Conservation (phyloP, 495 filamentous ascomycete genomes). For the Tuber borchii region DNA sequence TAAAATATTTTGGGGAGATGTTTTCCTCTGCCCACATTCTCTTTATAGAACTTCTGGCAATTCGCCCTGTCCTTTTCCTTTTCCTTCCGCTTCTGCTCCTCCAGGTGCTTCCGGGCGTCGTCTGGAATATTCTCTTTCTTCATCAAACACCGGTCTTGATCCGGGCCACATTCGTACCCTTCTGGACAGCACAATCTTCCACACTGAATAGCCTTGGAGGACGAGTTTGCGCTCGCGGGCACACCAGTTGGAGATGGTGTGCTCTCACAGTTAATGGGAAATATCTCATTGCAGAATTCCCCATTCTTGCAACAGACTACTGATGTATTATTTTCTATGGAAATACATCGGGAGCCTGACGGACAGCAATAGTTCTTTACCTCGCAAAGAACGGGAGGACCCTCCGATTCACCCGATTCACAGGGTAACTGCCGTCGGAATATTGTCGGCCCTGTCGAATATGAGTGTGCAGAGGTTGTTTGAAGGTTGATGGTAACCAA, state of each 20-base stretch:
- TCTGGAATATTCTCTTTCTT: slow-evolving; percentile 33
- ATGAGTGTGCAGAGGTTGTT: neutral
- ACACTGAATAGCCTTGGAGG: slow-evolving; percentile 10
- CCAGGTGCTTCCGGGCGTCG: slow-evolving; percentile 18
- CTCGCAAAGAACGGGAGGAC: slow-evolving; percentile 10
- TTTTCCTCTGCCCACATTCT: neutral
- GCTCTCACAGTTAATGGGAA: slow-evolving; percentile 24
- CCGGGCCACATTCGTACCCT: slow-evolving; percentile 32
- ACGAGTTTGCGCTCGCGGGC: neutral
- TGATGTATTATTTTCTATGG: slow-evolving; percentile 27
- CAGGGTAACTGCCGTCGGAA: slow-evolving; percentile 25
- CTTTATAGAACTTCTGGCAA: slow-evolving; percentile 4
- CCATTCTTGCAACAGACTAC: slow-evolving; percentile 37
- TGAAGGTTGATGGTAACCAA: neutral
- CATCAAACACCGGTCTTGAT: slow-evolving; percentile 25
- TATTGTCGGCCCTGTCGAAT: slow-evolving; percentile 8
- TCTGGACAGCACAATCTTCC: slow-evolving; percentile 32
- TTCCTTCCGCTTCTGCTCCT: slow-evolving; percentile 7
- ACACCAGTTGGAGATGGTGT: neutral
- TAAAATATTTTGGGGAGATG: slow-evolving; percentile 13
- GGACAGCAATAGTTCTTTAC: slow-evolving; percentile 35
- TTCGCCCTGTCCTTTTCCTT: neutral
- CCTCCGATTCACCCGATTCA: slow-evolving; percentile 2
- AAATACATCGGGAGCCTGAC: slow-evolving; percentile 33
- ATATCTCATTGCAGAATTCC: slow-evolving; percentile 38